Conservation (phyloP, 2,329 filamentous ascomycete species). For the Cytospora schulzeri region DNA sequence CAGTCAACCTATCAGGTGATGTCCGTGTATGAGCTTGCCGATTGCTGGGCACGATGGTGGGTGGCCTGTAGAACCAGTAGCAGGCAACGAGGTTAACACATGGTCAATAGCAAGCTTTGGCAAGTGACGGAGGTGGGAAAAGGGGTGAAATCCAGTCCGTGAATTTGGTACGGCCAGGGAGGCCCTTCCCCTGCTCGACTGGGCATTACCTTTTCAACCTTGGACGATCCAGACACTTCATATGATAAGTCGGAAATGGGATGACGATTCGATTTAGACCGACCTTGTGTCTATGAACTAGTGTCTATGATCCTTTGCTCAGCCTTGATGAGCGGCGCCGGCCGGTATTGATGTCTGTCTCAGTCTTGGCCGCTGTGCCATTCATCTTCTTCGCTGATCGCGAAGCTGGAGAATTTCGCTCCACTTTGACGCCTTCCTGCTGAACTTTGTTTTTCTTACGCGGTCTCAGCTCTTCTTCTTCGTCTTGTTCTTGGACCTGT, state of each 20-base stretch:
- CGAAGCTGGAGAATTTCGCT: neutral
- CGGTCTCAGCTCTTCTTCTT: slow-evolving; percentile 32
- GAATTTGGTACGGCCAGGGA: too few relatives aligned
- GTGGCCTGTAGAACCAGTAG: too few relatives aligned
- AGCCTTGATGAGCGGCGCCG: slow-evolving; percentile 36
- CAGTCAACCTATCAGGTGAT: too few relatives aligned
- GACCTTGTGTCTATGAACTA: slow-evolving; percentile 3
- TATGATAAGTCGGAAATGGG: neutral
- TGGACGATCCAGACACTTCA: neutral
- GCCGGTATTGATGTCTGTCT: slow-evolving; percentile 11
- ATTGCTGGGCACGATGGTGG: too few relatives aligned
- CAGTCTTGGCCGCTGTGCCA: slow-evolving; percentile 16
- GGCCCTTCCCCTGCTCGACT: neutral
- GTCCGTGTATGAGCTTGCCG: too few relatives aligned
- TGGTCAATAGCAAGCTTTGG: too few relatives aligned
- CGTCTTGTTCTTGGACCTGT: too few relatives aligned
- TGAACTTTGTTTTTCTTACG: slow-evolving; percentile 33
- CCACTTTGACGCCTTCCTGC: slow-evolving; percentile 32
- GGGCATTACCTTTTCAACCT: neutral
- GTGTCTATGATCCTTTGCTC: slow-evolving; percentile 28
- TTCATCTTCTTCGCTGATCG: slow-evolving; percentile 24
- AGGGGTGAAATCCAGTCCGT: neutral
- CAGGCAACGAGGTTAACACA: too few relatives aligned
- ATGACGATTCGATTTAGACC: slow-evolving; percentile 12
- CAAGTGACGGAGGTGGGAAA: slow-evolving; percentile 35